These are phyloP conservation scores for Dimocarpus longan DNA, from an alignment of 345 rosid genomes.

Conservation along the genomic window DNA sequence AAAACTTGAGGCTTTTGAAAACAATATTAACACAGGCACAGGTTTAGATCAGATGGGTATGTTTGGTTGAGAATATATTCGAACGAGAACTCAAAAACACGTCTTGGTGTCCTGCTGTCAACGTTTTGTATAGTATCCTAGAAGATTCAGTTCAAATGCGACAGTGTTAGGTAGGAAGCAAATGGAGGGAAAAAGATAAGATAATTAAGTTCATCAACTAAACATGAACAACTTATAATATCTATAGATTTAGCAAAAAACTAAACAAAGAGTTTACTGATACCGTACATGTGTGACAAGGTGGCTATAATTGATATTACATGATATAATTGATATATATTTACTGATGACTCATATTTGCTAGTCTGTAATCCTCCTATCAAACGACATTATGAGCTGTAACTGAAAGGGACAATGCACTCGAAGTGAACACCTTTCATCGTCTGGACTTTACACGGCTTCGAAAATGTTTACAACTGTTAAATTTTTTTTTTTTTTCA, in stretches of 20 bases:
- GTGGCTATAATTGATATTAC: not conserved
- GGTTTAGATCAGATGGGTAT: not conserved
- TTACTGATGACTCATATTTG: not conserved
- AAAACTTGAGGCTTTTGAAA: not conserved
- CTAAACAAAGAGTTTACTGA: not conserved
- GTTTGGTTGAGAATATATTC: not conserved
- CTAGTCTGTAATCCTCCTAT: no score
- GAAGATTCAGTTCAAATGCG: not conserved
- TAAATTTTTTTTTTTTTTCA: no score
- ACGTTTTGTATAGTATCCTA: not conserved
- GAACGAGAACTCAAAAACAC: not conserved
- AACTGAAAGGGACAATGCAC: no score
- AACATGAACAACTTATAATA: not conserved
- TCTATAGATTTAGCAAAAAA: not conserved
- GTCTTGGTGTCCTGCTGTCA: not conserved
- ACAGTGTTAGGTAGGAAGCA: not conserved
- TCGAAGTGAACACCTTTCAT: no score
- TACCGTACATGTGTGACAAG: not conserved
- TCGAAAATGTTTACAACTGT: no score
- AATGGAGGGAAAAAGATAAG: not conserved
- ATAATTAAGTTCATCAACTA: not conserved
- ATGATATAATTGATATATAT: not conserved
- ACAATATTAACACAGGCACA: not conserved
- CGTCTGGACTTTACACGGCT: no score
- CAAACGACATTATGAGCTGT: no score